phyloP scores from a whole-genome alignment of 2,329 filamentous ascomycete genomes.

The Aspergillus hiratsukae region DNA sequence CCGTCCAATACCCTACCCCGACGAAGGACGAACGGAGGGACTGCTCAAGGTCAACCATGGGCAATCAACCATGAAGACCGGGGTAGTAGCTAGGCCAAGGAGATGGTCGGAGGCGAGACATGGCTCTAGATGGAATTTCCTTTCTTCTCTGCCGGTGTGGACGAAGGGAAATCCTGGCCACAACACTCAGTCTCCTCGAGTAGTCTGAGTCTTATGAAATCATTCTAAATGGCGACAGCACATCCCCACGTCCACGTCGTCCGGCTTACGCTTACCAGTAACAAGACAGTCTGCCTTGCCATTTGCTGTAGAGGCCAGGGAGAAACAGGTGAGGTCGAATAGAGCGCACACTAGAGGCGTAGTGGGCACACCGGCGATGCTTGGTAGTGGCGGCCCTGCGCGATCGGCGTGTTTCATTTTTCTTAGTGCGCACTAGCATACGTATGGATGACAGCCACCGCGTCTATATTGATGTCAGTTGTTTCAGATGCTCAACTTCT shows the following conservation, averaged over 20 bases:
- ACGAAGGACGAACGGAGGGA: not conserved
- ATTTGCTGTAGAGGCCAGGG: not conserved
- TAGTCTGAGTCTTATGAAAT: not conserved
- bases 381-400: not conserved
- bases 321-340: not conserved
- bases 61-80: not conserved
- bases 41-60: not conserved
- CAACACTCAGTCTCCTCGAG: too few species aligned
- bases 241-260: not conserved
- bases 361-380: not conserved
- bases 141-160: not conserved
- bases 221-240: not conserved
- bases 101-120: not conserved
- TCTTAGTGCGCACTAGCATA: not conserved
- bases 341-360: not conserved
- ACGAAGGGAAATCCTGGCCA: not conserved
- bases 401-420: not conserved
- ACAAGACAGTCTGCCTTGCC: not conserved
- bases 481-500: too few species aligned
- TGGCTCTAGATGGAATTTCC: not conserved
- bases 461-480: not conserved
- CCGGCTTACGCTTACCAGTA: not conserved
- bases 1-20: not conserved
- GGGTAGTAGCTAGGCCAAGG: not conserved
- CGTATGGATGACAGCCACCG: not conserved